These are phyloP conservation scores for Cladophialophora immunda DNA, from an alignment of 2,329 filamentous ascomycete genomes.

Conservation along the genomic window DNA sequence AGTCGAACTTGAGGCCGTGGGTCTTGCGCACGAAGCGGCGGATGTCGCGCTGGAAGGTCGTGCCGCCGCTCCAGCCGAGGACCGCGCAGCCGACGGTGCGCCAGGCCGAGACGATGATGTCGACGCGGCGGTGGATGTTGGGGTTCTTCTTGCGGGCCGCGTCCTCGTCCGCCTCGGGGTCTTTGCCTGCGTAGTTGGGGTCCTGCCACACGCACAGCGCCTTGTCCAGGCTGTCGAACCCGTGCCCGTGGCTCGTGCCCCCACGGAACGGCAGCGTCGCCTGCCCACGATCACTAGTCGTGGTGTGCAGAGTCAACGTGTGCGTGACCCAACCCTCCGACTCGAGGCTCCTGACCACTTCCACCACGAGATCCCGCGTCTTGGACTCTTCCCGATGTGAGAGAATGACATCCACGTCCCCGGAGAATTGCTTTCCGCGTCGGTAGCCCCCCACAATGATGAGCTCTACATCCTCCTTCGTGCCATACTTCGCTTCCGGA, in stretches of 20 bases:
- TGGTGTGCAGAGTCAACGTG: constrained; percentile 74
- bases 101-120: constrained; percentile 92
- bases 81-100: constrained; percentile 87
- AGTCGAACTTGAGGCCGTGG: constrained; percentile 85
- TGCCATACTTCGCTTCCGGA: constrained; percentile 39
- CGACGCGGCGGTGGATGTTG: constrained; percentile 82
- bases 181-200: constrained; percentile 55
- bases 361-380: constrained; percentile 74
- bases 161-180: constrained; percentile 8
- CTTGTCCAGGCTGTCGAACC: constrained; percentile 91
- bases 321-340: constrained; percentile 77
- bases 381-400: constrained; percentile 76
- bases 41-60: constrained; percentile 88
- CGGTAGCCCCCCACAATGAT: constrained; percentile 83
- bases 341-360: constrained; percentile 77
- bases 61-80: constrained; percentile 86
- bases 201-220: constrained; percentile 92
- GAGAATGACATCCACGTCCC: constrained; percentile 87
- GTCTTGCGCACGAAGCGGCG: constrained; percentile 78
- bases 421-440: constrained; percentile 74
- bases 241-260: constrained; percentile 56
- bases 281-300: constrained; percentile 77
- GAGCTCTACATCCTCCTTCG: constrained; percentile 61
- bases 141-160: constrained; percentile 61
- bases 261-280: constrained; percentile 64